Evolutionary conservation across 2,329 filamentous ascomycete species (phyloP).

Genomic region (Calcarisporium arbuscula): DNA sequence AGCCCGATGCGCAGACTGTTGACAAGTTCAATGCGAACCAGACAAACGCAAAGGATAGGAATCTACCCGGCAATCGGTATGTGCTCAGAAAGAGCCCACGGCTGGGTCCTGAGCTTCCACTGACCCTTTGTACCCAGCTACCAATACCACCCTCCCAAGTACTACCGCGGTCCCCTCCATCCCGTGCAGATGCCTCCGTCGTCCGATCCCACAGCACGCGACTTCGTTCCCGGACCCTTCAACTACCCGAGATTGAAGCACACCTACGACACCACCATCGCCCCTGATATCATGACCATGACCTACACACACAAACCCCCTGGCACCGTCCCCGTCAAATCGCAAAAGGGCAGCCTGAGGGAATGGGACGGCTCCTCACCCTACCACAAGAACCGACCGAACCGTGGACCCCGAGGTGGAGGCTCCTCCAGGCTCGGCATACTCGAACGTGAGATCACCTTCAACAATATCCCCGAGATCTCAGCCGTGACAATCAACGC

Average conservation of each 20-base stretch:
- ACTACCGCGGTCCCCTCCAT: conserved; percentile 87
- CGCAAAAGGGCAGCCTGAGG: conserved; percentile 59
- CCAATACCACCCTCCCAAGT: conserved; percentile 90
- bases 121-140: conserved; percentile 55
- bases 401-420: conserved; percentile 76
- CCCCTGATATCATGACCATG: conserved; percentile 81
- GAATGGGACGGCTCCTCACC: conserved; percentile 86
- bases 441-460: conserved; percentile 68
- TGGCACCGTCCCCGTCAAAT: conserved; percentile 51
- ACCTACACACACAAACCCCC: conserved; percentile 82
- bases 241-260: conserved; percentile 79
- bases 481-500: conserved; percentile 75
- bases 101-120: not conserved
- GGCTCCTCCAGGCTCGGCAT: conserved; percentile 57
- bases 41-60: conserved; percentile 26
- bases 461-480: conserved; percentile 79
- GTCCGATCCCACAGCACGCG: conserved; percentile 80
- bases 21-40: conserved; percentile 35
- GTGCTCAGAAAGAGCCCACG: conserved; percentile 10
- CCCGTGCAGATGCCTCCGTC: conserved; percentile 83
- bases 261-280: conserved; percentile 81
- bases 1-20: conserved; percentile 29
- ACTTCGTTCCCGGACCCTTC: conserved; percentile 89
- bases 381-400: conserved; percentile 86
- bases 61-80: conserved; percentile 43